A percentile compares a stretch with the other conserved stretches of the same genome.
Conservation (phyloP, 2,329 filamentous ascomycete genomes). For the Talaromyces sp. region DNA sequence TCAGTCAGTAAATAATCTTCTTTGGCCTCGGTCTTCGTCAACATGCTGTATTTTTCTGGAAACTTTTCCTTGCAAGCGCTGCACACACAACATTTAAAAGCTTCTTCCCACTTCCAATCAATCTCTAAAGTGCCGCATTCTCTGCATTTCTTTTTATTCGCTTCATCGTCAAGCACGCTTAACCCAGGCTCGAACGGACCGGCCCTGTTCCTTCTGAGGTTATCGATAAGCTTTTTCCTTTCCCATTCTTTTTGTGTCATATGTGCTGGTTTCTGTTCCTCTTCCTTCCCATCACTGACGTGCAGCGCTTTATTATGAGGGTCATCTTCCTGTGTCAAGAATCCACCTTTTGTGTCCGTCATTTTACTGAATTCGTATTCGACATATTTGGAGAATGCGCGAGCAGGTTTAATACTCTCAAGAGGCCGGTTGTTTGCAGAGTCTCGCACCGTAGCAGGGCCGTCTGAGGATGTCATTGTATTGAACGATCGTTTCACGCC, state of each 20-base stretch:
- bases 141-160: conserved; percentile 66
- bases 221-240: conserved; percentile 66
- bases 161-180: conserved; percentile 63
- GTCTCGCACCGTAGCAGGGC: conserved; percentile 62
- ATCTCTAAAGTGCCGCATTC: conserved; percentile 84
- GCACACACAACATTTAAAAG: conserved; percentile 72
- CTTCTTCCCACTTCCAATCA: conserved; percentile 90
- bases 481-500: conserved; percentile 70
- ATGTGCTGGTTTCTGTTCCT: conserved; percentile 67
- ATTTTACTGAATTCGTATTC: conserved; percentile 98
- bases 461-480: conserved; percentile 52
- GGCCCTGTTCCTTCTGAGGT: conserved; percentile 65
- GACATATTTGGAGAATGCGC: conserved; percentile 89
- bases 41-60: conserved; percentile 87
- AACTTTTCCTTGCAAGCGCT: conserved; percentile 78
- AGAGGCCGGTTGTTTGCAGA: conserved; percentile 43
- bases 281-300: conserved; percentile 44
- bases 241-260: conserved; percentile 96
- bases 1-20: conserved; percentile 96
- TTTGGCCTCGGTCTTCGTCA: conserved; percentile 94
- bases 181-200: conserved; percentile 87
- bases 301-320: conserved; percentile 77
- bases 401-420: conserved; percentile 63
- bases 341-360: conserved; percentile 96
- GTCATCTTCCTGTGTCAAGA: conserved; percentile 85